Base-by-base conservation (phyloP, 805 yeast genomes). In the Kuraishia ogatae region DNA sequence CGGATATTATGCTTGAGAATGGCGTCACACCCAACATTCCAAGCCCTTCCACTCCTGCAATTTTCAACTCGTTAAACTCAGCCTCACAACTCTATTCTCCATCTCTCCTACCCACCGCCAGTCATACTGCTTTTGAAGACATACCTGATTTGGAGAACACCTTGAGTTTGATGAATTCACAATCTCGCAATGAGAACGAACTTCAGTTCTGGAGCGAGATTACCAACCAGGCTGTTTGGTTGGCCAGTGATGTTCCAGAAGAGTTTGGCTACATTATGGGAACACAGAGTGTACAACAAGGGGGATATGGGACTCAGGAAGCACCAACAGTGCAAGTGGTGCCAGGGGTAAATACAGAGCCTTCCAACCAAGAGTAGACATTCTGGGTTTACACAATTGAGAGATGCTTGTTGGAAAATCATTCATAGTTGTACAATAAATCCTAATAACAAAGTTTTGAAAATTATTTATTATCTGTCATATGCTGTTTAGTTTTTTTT, bases 141-240 rank as follows among this genome's bases (percentile, higher is more conserved):
- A 65, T 68, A 50, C 66, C 71, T 21, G 71, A 69, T 48, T 62
- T 75, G 59, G 69, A 71, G 58, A 68, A 62, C 24, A 68, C 60
- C 23, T 64, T 57, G 64, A 71, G 50, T 52, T 15, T 51, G 46
- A 46, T 35, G 24, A 60, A 57, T 57, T 61, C 58, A 23, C 65
- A 70, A 21, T 62, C 69, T 1, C 43, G 43, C 13, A 71, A 71
- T n/a, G 66, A 71, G 19, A 64, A 69, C 2, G 85, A 81, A 59
- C 66, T 71, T 52, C 77, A 84, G 57, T 69, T 87, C 35, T 87
- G 96, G 96, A 84, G 81, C 63, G 92, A 87, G 59, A 84, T 87
- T 55, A 82, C 91, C 0, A 80, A 79, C 62, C 89, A 86, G 62
- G 92, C 92, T 0, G 83, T 80, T 60, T 87, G 96, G 96, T 67